Conservation (phyloP, 768 basidiomycete species). For the Boletus tomentosulus region DNA sequence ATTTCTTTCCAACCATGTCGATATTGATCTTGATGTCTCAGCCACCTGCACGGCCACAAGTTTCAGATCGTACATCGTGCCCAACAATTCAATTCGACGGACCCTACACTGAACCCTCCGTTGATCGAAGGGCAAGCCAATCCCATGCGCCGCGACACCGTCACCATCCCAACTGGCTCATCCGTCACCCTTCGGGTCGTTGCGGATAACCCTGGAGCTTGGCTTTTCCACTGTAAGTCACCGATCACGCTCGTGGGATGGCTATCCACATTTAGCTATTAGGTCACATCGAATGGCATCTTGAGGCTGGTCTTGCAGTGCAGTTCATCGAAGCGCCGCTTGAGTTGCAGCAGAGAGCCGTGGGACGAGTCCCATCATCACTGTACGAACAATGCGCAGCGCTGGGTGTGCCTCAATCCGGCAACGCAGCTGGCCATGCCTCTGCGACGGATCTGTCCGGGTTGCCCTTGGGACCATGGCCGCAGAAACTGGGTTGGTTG, state of each 20-base stretch:
- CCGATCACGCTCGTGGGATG: background rate
- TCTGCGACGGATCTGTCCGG: constrained; percentile 68
- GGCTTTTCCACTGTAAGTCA: constrained; percentile 76
- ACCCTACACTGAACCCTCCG: constrained; percentile 77
- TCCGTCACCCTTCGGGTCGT: constrained; percentile 73
- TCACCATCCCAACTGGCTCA: constrained; percentile 64
- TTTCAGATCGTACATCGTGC: no score
- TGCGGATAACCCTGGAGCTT: constrained; percentile 91
- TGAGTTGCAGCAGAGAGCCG: constrained; percentile 51
- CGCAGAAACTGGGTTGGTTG: constrained; percentile 68
- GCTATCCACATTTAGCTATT: background rate
- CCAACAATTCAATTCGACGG: constrained; percentile 69
- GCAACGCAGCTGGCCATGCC: constrained; percentile 85
- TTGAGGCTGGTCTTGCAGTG: constrained; percentile 79
- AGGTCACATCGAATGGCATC: no score
- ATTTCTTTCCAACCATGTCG: background rate
- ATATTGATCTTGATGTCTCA: no score
- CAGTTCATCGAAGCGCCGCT: constrained; percentile 82
- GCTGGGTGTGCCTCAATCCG: constrained; percentile 54
- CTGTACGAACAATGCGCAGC: constrained; percentile 71
- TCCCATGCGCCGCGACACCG: constrained; percentile 89
- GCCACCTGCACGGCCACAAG: no score
- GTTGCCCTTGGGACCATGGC: constrained; percentile 64
- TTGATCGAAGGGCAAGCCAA: constrained; percentile 75
- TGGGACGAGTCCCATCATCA: constrained; percentile 46